Base-by-base conservation (phyloP, 495 filamentous ascomycete species). In the Lepidopterella palustris region DNA sequence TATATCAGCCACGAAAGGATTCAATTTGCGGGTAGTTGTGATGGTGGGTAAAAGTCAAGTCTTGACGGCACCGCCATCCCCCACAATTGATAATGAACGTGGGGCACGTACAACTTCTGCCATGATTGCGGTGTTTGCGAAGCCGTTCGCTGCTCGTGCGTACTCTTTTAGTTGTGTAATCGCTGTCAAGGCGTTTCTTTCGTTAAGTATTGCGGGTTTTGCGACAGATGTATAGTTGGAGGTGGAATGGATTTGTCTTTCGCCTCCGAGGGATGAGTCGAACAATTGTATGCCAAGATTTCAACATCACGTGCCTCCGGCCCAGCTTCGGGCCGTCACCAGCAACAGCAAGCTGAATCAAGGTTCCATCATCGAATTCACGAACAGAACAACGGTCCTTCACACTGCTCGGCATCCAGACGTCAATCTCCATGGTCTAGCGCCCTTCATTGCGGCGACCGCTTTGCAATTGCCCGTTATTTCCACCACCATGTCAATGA, bases 71-170 rank as follows among this genome's bases (percentile, higher is more conserved):
- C n/a, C n/a, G n/a, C n/a, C n/a, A n/a, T n/a, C n/a, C n/a, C n/a
- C n/a, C n/a, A n/a, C n/a, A 27, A 32, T 8, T 39, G 45, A 28
- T 53, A 53, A 25, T 45, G 48, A 24, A 55, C 10, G 40, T 39
- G 23, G 58, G 55, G 58, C 40, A 53, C 80, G 76, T 83, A 84
- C 83, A 70, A 74, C 63, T 39, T 75, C 74, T 15, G 77, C 73
- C 77, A 80, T 79, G 68, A 73, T 77, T 72, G 72, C 68, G 66
- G 53, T 58, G 25, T 55, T 49, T 21, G 3, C 4, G 48, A 15
- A 48, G 8, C 2, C 23, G 18, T 48, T 27, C 23, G 20, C 42
- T 45, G 20, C 20, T 24, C 21, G 47, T 21, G n/a, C 53, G 47
- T 24, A 24, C 5, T 23, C 20, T 39, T 54, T 42, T 15, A 42